These are phyloP conservation scores for Colletotrichum aenigma DNA, from an alignment of 2,329 filamentous ascomycete genomes.

Conservation along the genomic window DNA sequence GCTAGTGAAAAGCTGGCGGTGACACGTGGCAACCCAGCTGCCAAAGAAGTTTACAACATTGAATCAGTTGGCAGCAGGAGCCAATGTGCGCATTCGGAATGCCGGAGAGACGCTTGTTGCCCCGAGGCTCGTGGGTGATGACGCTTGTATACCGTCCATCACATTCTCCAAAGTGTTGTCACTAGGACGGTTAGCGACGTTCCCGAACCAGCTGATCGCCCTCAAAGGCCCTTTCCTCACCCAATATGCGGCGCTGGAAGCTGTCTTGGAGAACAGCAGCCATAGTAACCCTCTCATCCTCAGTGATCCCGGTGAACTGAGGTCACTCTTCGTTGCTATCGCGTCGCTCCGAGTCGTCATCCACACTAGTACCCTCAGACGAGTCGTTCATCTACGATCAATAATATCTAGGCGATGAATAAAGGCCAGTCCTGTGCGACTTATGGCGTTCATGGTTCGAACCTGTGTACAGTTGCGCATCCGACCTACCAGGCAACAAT, in stretches of 20 bases:
- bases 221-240: too few species aligned
- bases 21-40: neutral
- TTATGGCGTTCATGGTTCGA: constrained; percentile 33
- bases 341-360: neutral
- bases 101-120: too few species aligned
- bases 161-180: too few species aligned
- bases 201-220: too few species aligned
- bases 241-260: too few species aligned
- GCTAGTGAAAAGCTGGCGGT: neutral
- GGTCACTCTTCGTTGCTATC: neutral
- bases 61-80: too few species aligned
- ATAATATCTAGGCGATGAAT: neutral
- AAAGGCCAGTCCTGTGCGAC: constrained; percentile 15
- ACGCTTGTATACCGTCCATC: too few species aligned
- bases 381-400: neutral
- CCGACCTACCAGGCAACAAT: constrained; percentile 30
- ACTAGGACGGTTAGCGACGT: too few species aligned
- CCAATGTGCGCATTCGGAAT: too few species aligned
- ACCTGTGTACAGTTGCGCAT: neutral
- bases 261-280: too few species aligned
- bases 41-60: neutral
- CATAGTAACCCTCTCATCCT: too few species aligned
- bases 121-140: too few species aligned
- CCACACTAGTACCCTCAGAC: neutral
- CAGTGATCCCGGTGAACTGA: neutral